Evolutionary conservation across 2,329 filamentous ascomycete genomes (phyloP).

Genomic region (Salinomyces thailandicus): DNA sequence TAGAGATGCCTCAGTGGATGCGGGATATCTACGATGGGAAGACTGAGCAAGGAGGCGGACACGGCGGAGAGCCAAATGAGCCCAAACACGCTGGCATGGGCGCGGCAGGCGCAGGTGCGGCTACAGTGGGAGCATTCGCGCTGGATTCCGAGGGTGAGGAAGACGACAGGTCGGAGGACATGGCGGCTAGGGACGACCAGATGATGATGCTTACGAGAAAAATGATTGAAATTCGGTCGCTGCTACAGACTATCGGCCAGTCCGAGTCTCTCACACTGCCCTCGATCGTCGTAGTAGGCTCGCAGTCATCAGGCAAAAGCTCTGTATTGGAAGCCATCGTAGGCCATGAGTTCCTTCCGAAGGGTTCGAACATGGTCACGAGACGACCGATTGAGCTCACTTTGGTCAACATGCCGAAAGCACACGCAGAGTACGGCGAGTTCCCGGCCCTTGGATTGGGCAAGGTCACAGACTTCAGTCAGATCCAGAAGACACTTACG

Average conservation of each 20-base stretch:
- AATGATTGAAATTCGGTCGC: slow-evolving; percentile 96
- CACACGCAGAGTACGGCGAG: slow-evolving; percentile 83
- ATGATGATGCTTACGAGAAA: slow-evolving; percentile 99
- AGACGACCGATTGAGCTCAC: slow-evolving; percentile 91
- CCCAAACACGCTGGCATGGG: slow-evolving; percentile 34
- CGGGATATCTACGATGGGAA: slow-evolving; percentile 47
- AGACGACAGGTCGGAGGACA: slow-evolving; percentile 49
- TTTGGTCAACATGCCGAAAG: slow-evolving; percentile 84
- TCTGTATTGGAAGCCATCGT: slow-evolving; percentile 95
- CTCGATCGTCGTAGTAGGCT: slow-evolving; percentile 98
- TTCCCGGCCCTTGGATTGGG: slow-evolving; percentile 85
- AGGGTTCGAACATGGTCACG: slow-evolving; percentile 98
- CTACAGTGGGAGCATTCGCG: slow-evolving; percentile 67
- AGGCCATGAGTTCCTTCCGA: slow-evolving; percentile 93
- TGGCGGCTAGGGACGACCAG: slow-evolving; percentile 78
- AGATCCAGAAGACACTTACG: slow-evolving; percentile 86
- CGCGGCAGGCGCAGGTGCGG: slow-evolving; percentile 51
- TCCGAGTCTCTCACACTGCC: slow-evolving; percentile 79
- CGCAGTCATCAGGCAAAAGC: slow-evolving; percentile 95
- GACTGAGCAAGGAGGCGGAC: slow-evolving; percentile 18
- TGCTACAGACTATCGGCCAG: slow-evolving; percentile 85
- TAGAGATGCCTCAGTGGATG: slow-evolving; percentile 62
- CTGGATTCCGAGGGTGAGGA: slow-evolving; percentile 59
- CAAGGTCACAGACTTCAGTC: slow-evolving; percentile 82
- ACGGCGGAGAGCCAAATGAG: slow-evolving; percentile 27